A percentile compares a stretch with the other conserved stretches of the same genome.
Evolutionary conservation across 768 basidiomycete species (phyloP).

Genomic region (Leucosporidium yakuticum): DNA sequence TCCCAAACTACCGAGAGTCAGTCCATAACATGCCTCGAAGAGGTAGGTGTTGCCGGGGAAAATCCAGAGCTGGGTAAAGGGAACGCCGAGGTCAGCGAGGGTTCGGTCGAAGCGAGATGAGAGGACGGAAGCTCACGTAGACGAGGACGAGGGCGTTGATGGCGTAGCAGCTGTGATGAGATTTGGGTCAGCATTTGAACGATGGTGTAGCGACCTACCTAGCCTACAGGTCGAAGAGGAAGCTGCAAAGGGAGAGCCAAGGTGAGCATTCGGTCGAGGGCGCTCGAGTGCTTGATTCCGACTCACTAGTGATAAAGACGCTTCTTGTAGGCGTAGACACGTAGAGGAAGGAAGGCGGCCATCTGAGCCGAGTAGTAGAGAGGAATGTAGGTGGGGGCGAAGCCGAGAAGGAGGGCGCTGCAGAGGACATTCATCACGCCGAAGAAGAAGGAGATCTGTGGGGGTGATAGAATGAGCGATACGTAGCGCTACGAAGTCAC

Average conservation of each 20-base stretch:
- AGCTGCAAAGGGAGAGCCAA: slow-evolving; percentile 4
- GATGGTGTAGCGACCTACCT: slow-evolving; percentile 17
- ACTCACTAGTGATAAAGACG: slow-evolving; percentile 92
- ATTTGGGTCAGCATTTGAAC: slow-evolving; percentile 10
- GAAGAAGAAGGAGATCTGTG: slow-evolving; percentile 71
- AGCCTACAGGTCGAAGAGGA: slow-evolving; percentile 38
- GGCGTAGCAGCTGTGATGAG: slow-evolving; percentile 65
- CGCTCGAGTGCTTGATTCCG: slow-evolving; percentile 44
- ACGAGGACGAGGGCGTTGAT: slow-evolving; percentile 84
- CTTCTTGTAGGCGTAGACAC: slow-evolving; percentile 81
- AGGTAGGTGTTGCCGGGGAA: slow-evolving; percentile 68
- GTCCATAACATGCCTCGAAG: slow-evolving; percentile 86
- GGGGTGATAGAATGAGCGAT: neutral
- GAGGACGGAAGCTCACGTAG: slow-evolving; percentile 48
- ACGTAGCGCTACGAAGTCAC: neutral
- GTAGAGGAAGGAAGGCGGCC: slow-evolving; percentile 71
- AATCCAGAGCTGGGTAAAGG: slow-evolving; percentile 60
- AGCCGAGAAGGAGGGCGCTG: slow-evolving; percentile 79
- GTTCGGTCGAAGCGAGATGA: neutral
- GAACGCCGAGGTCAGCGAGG: neutral
- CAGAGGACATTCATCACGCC: slow-evolving; percentile 78
- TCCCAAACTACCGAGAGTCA: slow-evolving; percentile 61
- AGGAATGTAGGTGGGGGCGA: slow-evolving; percentile 78
- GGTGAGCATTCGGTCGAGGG: neutral
- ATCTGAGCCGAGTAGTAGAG: slow-evolving; percentile 74